Base-by-base conservation (phyloP, 768 basidiomycete genomes). In the Tylopilus intermedius region DNA sequence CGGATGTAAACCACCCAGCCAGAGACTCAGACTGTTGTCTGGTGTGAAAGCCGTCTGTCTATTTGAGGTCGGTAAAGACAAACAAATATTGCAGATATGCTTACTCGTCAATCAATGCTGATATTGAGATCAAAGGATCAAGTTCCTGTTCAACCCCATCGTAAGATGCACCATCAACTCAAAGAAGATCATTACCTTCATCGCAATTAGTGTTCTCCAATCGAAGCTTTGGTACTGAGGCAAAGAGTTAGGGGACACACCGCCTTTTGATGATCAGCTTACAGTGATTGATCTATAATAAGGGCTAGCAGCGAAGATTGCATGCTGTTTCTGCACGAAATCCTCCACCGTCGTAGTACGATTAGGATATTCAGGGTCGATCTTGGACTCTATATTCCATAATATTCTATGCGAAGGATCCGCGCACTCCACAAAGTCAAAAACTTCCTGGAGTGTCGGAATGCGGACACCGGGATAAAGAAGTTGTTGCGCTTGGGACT, bases 361-460 rank as follows among this genome's bases (percentile, higher is more conserved):
- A 56, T 79, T 74, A 5, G 79, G 74, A 47, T 71, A 59, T n/a
- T 66, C 72, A 4, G 86, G 71, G 55, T 87, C 76, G 51, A 87
- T 77, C 65, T 88, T 89, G 14, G 85, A 86, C 71, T 91, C 90
- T 56, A 92, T 84, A 63, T 90, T 90, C 79, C 83, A 88, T 35
- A 73, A 67, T 33, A 90, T 75, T 47, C 72, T 70, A 49, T 82
- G 81, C 37, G 78, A 67, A 1, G 82, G 78, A 62, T 90, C 89
- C 7, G 78, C 84, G 56, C 89, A 92, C 39, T 76, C 75, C 8
- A 81, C 86, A 62, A 92, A 90, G 41, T 80, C 78, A 58, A 92
- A 90, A 7, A 90, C 71, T 66, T 91, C 87, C 57, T 75, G 67
- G 21, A 91, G 70, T 4, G 89, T 90, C 11, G 88, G 81, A 47